phyloP scores from a whole-genome alignment of 495 filamentous ascomycete genomes.

The Trichoderma orchidacearum region DNA sequence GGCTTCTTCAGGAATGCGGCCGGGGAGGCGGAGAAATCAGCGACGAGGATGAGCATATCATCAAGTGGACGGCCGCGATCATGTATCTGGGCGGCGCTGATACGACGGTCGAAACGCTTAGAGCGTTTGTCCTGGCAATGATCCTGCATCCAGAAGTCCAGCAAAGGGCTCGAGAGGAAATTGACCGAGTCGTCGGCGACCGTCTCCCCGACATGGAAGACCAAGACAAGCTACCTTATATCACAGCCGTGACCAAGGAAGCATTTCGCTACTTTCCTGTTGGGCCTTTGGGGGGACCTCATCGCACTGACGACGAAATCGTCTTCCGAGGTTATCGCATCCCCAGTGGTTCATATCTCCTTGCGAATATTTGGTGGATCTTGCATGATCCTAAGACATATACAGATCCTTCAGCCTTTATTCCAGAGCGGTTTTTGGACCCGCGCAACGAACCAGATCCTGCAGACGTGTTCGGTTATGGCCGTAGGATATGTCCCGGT shows the following conservation, averaged over 20 bases:
- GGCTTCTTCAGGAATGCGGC: slow-evolving; percentile 13
- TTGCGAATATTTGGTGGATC: background rate
- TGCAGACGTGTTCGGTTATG: slow-evolving; percentile 35
- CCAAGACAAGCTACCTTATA: slow-evolving; percentile 28
- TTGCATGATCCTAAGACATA: slow-evolving; percentile 16
- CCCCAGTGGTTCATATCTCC: background rate
- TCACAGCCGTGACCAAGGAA: slow-evolving; percentile 47
- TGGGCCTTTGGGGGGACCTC: slow-evolving; percentile 31
- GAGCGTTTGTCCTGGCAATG: slow-evolving; percentile 37
- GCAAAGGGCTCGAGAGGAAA: slow-evolving; percentile 38
- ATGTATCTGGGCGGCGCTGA: slow-evolving; percentile 32
- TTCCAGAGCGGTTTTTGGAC: slow-evolving; percentile 23
- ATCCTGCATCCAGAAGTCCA: slow-evolving; percentile 32
- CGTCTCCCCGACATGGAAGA: slow-evolving; percentile 34
- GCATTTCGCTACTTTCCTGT: slow-evolving; percentile 44
- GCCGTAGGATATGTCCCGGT: slow-evolving; percentile 33
- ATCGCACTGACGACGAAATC: slow-evolving; percentile 28
- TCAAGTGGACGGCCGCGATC: slow-evolving; percentile 34
- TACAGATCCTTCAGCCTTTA: slow-evolving; percentile 31
- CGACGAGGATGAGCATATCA: background rate
- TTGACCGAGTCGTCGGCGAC: slow-evolving; percentile 41
- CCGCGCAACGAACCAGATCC: slow-evolving; percentile 20
- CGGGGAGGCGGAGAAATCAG: slow-evolving; percentile 16
- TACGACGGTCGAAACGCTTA: slow-evolving; percentile 30
- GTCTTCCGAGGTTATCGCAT: slow-evolving; percentile 2